phyloP scores from a whole-genome alignment of 768 basidiomycete genomes.

The Agaricus sinodeliciosus region DNA sequence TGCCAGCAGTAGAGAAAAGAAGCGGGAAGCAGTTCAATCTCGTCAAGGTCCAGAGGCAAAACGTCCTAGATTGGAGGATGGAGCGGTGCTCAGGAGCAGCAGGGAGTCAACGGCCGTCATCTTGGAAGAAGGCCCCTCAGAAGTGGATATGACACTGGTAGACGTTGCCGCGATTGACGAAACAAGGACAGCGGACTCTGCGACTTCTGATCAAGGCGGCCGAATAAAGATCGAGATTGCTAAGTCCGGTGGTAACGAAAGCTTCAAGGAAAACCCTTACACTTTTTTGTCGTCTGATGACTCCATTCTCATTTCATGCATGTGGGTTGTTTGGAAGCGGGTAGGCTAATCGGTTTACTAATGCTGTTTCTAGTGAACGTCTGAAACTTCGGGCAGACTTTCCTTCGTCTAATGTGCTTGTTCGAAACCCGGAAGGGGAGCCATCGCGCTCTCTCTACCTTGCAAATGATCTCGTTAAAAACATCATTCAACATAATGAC shows the following conservation, averaged over 20 bases:
- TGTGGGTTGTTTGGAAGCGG: constrained; percentile 42
- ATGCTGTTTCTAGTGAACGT: constrained; percentile 43
- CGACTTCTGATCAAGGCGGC: constrained; percentile 10
- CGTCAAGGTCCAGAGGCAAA: constrained; percentile 41
- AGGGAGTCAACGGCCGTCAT: constrained; percentile 2
- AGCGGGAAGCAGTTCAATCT: constrained; percentile 42
- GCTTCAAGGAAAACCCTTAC: constrained; percentile 89
- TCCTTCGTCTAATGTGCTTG: constrained; percentile 72
- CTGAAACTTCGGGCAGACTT: constrained; percentile 67
- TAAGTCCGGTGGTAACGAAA: constrained; percentile 21
- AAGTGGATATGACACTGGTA: not conserved
- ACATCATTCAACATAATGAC: constrained; percentile 75
- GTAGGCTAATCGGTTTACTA: not conserved
- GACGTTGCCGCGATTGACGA: not conserved
- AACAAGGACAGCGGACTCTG: constrained; percentile 6
- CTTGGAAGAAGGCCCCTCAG: constrained; percentile 1
- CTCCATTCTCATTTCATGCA: constrained; percentile 61
- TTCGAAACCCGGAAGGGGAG: constrained; percentile 75
- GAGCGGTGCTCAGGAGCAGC: not conserved
- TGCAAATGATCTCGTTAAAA: constrained; percentile 77
- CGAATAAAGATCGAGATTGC: constrained; percentile 16
- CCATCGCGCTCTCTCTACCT: constrained; percentile 81
- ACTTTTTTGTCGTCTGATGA: constrained; percentile 72
- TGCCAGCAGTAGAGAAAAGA: constrained; percentile 30
- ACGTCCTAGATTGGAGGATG: constrained; percentile 33